These are phyloP conservation scores for Capsella rubella DNA, from an alignment of 441 rosid species.

Conservation along the genomic window DNA sequence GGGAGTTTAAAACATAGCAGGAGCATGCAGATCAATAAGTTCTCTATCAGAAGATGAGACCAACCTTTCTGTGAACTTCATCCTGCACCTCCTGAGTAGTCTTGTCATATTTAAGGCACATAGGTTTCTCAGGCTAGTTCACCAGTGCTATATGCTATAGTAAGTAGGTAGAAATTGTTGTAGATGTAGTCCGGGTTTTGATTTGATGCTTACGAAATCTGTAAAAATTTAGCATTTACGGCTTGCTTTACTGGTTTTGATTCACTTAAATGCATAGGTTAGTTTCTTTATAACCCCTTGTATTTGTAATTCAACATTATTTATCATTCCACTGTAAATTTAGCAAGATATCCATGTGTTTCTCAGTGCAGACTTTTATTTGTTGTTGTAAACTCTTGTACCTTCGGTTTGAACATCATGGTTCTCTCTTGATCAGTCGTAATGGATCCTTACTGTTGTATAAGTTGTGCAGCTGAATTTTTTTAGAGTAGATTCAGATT, in stretches of 20 bases:
- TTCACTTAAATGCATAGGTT: constrained; percentile 36
- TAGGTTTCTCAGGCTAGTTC: constrained; percentile 34
- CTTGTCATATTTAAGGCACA: constrained; percentile 19
- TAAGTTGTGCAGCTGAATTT: constrained; percentile 26
- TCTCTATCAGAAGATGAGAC: constrained; percentile 28
- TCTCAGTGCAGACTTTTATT: constrained; percentile 8
- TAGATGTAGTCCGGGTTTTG: constrained; percentile 40
- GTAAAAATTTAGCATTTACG: constrained; percentile 37
- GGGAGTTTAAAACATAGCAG: constrained; percentile 45
- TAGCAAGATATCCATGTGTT: constrained; percentile 18
- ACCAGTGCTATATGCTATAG: constrained; percentile 27
- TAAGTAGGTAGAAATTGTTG: constrained; percentile 43
- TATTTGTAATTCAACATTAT: constrained; percentile 37
- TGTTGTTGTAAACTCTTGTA: constrained; percentile 15
- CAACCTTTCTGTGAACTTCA: constrained; percentile 28
- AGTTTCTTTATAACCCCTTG: constrained; percentile 31
- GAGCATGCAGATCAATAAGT: constrained; percentile 21
- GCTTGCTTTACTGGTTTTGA: constrained; percentile 31
- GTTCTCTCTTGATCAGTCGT: constrained; percentile 16
- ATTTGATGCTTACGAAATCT: constrained; percentile 39
- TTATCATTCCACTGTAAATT: constrained; percentile 38
- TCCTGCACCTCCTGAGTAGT: constrained; percentile 16
- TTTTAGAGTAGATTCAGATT: constrained; percentile 7
- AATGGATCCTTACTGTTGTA: constrained; percentile 25
- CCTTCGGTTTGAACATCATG: constrained; percentile 20